Evolutionary conservation across 805 yeast species (phyloP).

Genomic region (Jamesozyma gamospora): DNA sequence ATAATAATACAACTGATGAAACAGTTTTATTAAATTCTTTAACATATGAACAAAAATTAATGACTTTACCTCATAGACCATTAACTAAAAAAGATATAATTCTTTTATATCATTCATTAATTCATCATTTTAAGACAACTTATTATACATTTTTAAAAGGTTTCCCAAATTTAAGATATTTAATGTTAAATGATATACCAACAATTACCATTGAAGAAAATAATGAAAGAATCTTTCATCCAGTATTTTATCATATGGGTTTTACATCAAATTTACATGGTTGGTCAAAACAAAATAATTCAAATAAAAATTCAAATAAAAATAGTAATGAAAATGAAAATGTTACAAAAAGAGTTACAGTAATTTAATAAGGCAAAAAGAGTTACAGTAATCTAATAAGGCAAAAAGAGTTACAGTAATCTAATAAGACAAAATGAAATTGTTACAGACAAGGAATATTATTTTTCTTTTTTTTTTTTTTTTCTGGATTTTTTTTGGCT

Average conservation of each 20-base stretch:
- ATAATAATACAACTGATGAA: not conserved
- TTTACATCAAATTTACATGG: constrained; percentile 27
- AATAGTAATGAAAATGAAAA: constrained; percentile 8
- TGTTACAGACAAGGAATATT: too few relatives aligned
- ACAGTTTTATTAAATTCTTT: not conserved
- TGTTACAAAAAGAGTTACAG: constrained; percentile 16
- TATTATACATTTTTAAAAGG: constrained; percentile 28
- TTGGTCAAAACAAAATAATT: constrained; percentile 15
- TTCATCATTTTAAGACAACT: constrained; percentile 31
- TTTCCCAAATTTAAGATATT: constrained; percentile 28
- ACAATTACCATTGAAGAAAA: constrained; percentile 25
- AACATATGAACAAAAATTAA: constrained; percentile 5
- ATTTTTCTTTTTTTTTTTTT: too few relatives aligned
- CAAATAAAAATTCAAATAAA: constrained; percentile 6
- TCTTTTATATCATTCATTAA: constrained; percentile 29
- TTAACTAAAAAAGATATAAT: constrained; percentile 28
- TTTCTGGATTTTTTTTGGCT: too few relatives aligned
- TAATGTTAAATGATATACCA: constrained; percentile 34
- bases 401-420: too few relatives aligned
- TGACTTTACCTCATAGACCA: constrained; percentile 23
- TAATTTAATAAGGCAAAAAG: constrained; percentile 7
- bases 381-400: too few relatives aligned
- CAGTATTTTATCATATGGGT: constrained; percentile 29
- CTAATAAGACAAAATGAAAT: too few relatives aligned
- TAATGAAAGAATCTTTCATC: constrained; percentile 26